Evolutionary conservation across 352 stramenopile genomes (phyloP), one percentile per base, ranked within the genome.

Genomic region (Globisporangium apiculatum): DNA sequence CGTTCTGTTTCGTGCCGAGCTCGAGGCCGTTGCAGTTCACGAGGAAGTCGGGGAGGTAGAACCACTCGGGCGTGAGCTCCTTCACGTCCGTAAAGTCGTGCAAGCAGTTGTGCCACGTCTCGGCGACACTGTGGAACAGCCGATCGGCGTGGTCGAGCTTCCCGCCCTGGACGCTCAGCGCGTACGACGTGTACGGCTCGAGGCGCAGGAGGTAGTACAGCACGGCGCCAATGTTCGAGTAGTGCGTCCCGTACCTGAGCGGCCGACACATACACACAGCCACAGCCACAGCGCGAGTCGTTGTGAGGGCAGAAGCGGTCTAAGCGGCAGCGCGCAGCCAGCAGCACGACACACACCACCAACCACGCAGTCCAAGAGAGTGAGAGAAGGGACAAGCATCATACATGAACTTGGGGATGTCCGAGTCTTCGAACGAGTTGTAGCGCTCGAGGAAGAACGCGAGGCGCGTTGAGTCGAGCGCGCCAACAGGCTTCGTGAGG

Each of bases 121-220:
- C 86, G 0, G 78, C 69, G 24, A 98, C 67, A 11, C 78, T 96
- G 60, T 97, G 78, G 67, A 98, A 98, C 41, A 98, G 71, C 4
- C 95, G 87, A 42, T 98, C 94, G 4, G 93, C 79, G 51, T 96
- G 89, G 59, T 98, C 94, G 57, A 98, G 96, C 38, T 93, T 94
- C 9, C 97, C 97, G 53, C 93, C 96, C 78, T 99, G 97, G 1
- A 99, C 74, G 48, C 81, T 89, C 48, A 98, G 51, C 7, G 94
- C 89, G 51, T 99, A 88, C 31, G 94, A 86, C 5, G 95, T 98
- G 73, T 99, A 99, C 10, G 97, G 97, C 70, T 99, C 97, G n/a
- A 99, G 67, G 8, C 98, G 91, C 70, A 99, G 92, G 35, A 99
- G 74, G 68, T 99, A 99, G 72, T 99, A 98, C 5, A 99, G 81